These are phyloP conservation scores for Lumnitzera racemosa DNA, from an alignment of 345 rosid genomes.

Conservation along the genomic window DNA sequence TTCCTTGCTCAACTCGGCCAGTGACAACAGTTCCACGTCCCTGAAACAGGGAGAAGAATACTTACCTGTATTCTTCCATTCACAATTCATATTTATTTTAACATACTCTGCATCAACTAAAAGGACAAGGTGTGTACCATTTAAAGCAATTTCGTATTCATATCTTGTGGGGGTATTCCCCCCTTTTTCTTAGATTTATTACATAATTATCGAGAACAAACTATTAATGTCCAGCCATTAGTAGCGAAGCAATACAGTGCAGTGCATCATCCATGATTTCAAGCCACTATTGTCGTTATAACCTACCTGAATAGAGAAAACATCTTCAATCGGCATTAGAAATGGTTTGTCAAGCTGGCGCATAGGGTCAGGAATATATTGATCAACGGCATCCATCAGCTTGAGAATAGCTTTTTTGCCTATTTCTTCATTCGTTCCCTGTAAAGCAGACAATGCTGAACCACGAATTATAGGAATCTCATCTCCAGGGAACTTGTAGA, in stretches of 20 bases:
- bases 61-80: neutral
- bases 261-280: too few species aligned
- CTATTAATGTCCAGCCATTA: too few species aligned
- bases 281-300: too few species aligned
- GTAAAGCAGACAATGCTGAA: slow-evolving; percentile 80
- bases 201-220: too few species aligned
- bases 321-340: slow-evolving; percentile 98
- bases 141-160: too few species aligned
- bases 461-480: slow-evolving; percentile 91
- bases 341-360: slow-evolving; percentile 95
- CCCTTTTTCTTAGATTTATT: too few species aligned
- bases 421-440: slow-evolving; percentile 86
- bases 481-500: slow-evolving; percentile 99
- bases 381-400: slow-evolving; percentile 93
- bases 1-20: slow-evolving; percentile 94
- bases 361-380: slow-evolving; percentile 91
- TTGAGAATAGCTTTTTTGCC: slow-evolving; percentile 86
- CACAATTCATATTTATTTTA: too few species aligned
- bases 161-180: too few species aligned
- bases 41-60: slow-evolving; percentile 17
- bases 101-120: too few species aligned
- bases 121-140: too few species aligned
- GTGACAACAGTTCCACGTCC: slow-evolving; percentile 99
- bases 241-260: too few species aligned
- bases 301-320: slow-evolving; percentile 84